Percentiles rank a stretch among this genome's conserved stretches.
These are phyloP conservation scores for Penicillium sp. DNA, from an alignment of 2,329 filamentous ascomycete genomes.

Conservation along the genomic window DNA sequence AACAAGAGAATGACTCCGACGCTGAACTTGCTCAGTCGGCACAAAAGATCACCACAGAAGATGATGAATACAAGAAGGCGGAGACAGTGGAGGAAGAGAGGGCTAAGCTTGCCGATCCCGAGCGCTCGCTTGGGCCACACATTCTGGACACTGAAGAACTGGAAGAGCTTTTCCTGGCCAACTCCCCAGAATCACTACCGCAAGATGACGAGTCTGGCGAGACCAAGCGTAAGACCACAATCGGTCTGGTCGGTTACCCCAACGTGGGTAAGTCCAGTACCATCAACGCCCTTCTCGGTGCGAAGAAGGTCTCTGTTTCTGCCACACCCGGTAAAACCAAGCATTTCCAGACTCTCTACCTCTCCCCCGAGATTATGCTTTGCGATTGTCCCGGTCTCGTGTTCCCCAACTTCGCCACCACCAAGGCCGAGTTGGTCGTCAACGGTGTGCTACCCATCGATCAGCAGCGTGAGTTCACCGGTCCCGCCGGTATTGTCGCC, in stretches of 20 bases:
- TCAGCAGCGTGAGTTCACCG: conserved; percentile 88
- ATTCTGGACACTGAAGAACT: conserved; percentile 93
- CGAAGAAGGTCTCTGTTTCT: conserved; percentile 98
- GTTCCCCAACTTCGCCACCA: conserved; percentile 95
- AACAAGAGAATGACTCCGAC: conserved; percentile 34
- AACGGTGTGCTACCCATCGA: conserved; percentile 95
- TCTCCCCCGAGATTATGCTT: conserved; percentile 83
- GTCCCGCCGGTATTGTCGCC: conserved; percentile 79
- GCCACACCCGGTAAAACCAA: conserved; percentile 98
- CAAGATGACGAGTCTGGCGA: conserved; percentile 48
- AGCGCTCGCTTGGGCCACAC: conserved; percentile 57
- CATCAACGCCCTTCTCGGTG: conserved; percentile 96
- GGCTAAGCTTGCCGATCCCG: conserved; percentile 23
- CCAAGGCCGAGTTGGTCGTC: conserved; percentile 93
- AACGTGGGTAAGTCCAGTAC: conserved; percentile 99
- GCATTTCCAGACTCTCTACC: conserved; percentile 97
- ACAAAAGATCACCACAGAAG: conserved; percentile 43
- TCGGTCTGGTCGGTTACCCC: conserved; percentile 94
- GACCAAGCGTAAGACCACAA: conserved; percentile 68
- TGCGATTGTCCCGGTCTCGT: conserved; percentile 99
- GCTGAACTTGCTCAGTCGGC: conserved; percentile 49
- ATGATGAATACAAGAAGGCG: conserved; percentile 30
- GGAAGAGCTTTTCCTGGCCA: conserved; percentile 79
- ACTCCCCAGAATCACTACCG: conserved; percentile 59
- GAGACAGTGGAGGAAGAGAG: conserved; percentile 20